Evolutionary conservation across 2,329 filamentous ascomycete species (phyloP), one percentile per base, ranked within the genome.

Genomic region (Fusarium lateritium): DNA sequence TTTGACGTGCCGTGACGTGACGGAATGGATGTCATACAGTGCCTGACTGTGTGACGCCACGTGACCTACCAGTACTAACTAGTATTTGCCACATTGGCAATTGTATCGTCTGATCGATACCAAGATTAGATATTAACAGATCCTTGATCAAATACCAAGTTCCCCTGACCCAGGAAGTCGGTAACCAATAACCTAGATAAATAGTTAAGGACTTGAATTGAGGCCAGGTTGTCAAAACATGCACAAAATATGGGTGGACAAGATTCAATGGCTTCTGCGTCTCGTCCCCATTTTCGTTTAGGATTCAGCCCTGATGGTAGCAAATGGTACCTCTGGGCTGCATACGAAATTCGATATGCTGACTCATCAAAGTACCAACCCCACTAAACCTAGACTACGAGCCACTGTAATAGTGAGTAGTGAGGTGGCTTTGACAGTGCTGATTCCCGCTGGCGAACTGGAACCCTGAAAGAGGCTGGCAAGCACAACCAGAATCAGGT

Each of bases 261-360:
- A 49, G 33, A 43, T 63, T 62, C 46, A 70, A 70, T 62, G 49
- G 53, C 52, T 55, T 61, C 61, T 65, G 50, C 42, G 54, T 45
- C 39, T 54, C 13, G 59, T 60, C 69, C 45, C 70, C 70, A 71
- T 72, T 72, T 64, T 67, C 57, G 58, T 69, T 76, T 79, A 76
- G 76, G 76, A 76, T 77, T 70, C 74, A 79, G 77, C 77, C 77
- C 77, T 79, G 72, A 71, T 67, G 62, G 66, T 59, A 67, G 65
- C 44, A 62, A 40, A 52, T 19, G 44, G 42, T 65, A 57, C 64
- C 56, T 65, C 28, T 59, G 54, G 56, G 56, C 42, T 38, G 28
- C 33, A 50, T 31, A 55, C 49, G 66, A 59, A 65, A 66, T 59
- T 64, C 53, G 58, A 58, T 62, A 36, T 42, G 56, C 61, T 21